phyloP scores from a whole-genome alignment of 75 land plant species.

The Pinus tabuliformis region DNA sequence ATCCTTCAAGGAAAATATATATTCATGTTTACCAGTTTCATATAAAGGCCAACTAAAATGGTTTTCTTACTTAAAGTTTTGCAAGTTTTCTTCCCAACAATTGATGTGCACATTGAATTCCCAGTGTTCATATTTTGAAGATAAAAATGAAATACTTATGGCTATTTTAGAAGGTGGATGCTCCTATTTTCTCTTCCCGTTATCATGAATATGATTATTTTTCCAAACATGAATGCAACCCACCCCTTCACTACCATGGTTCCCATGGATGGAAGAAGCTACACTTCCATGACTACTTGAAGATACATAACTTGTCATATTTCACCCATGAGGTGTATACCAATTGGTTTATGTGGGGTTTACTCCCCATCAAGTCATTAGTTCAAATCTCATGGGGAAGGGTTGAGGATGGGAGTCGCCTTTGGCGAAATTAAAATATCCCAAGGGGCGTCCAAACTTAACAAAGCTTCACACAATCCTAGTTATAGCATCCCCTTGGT shows the following conservation, averaged over 20 bases:
- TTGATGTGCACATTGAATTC: neutral
- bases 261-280: neutral
- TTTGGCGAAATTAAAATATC: too few relatives aligned
- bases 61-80: neutral
- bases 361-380: too few relatives aligned
- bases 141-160: neutral
- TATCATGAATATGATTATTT: neutral
- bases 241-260: slow-evolving; percentile 1
- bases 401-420: too few relatives aligned
- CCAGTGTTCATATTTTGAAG: neutral
- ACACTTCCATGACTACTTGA: neutral
- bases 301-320: slow-evolving; percentile 7
- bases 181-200: neutral
- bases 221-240: neutral
- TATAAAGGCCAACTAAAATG: too few relatives aligned
- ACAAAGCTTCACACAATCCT: too few relatives aligned
- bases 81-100: neutral
- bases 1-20: too few relatives aligned
- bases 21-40: too few relatives aligned
- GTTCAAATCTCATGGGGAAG: too few relatives aligned
- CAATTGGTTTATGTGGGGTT: too few relatives aligned
- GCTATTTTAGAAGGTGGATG: slow-evolving; percentile 1
- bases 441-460: too few relatives aligned
- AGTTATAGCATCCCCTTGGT: too few relatives aligned
- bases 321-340: too few relatives aligned